phyloP scores from a whole-genome alignment of 371 early-diverging fungal genomes.

The Mortierella sp. region DNA sequence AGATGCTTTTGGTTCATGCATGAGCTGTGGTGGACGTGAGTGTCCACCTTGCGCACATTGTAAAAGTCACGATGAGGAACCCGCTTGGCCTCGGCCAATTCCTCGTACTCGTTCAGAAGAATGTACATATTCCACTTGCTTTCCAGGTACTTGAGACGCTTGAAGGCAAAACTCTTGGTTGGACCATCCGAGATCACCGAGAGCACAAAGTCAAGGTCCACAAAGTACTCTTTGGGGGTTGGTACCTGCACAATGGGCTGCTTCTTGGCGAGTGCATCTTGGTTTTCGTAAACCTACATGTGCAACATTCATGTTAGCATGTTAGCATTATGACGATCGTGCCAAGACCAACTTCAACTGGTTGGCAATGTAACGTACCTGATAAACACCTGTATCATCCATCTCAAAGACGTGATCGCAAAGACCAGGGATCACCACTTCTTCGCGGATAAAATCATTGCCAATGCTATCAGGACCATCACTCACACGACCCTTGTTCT shows the following conservation, averaged over 20 bases:
- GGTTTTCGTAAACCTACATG: constrained; percentile 42
- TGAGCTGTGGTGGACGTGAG: constrained; percentile 97
- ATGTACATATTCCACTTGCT: constrained; percentile 95
- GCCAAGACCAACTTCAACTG: no score
- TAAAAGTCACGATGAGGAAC: constrained; percentile 98
- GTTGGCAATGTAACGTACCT: constrained; percentile 60
- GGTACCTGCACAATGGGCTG: constrained; percentile 71
- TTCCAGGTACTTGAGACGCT: constrained; percentile 94
- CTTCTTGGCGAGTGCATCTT: constrained; percentile 31
- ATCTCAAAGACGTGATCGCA: constrained; percentile 57
- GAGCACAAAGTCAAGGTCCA: constrained; percentile 90
- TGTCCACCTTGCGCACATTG: constrained; percentile 99
- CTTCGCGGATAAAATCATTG: constrained; percentile 58
- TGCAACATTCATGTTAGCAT: no score
- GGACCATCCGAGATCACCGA: constrained; percentile 93
- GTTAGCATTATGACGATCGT: no score
- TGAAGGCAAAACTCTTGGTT: constrained; percentile 94
- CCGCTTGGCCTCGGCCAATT: constrained; percentile 92
- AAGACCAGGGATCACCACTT: constrained; percentile 51
- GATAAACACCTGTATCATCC: constrained; percentile 72
- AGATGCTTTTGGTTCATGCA: constrained; percentile 99
- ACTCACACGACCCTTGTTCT: constrained; percentile 28
- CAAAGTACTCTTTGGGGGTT: constrained; percentile 87
- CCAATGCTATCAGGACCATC: constrained; percentile 58
- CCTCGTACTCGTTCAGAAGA: constrained; percentile 92